Percentiles rank a stretch among this genome's conserved stretches.
Conservation (phyloP, 2,329 filamentous ascomycete species). For the Rugonectria rugulosa region DNA sequence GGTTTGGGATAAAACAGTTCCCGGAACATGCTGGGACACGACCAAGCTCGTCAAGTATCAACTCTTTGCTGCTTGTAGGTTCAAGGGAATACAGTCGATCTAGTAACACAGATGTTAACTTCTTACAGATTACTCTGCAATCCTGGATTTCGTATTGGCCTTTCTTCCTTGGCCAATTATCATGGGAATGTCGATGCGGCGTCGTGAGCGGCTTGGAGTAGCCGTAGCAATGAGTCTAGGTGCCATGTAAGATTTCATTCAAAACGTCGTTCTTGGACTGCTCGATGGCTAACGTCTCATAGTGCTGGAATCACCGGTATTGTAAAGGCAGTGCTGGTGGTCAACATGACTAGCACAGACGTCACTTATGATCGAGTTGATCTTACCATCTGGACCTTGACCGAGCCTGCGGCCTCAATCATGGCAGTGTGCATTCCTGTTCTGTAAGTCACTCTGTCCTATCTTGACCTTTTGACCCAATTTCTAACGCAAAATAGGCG, state of each 20-base stretch:
- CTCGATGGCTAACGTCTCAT: constrained; percentile 13
- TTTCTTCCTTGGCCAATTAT: constrained; percentile 45
- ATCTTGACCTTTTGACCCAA: neutral
- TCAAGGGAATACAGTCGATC: rapidly evolving
- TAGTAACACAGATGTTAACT: constrained; percentile 10
- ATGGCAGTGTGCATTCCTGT: constrained; percentile 47
- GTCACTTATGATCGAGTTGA: constrained; percentile 46
- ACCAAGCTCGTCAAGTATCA: constrained; percentile 38
- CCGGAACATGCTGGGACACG: constrained; percentile 43
- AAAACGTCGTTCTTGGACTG: rapidly evolving
- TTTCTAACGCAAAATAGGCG: constrained; percentile 33
- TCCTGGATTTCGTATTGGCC: constrained; percentile 45
- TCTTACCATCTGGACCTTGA: constrained; percentile 46
- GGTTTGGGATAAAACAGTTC: constrained; percentile 36
- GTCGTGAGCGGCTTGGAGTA: constrained; percentile 44
- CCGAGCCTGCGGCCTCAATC: constrained; percentile 46
- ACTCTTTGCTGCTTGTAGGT: constrained; percentile 44
- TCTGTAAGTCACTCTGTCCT: constrained; percentile 33
- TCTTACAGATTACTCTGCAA: constrained; percentile 42
- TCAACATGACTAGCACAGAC: constrained; percentile 42
- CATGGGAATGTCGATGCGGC: constrained; percentile 42
- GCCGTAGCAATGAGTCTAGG: constrained; percentile 47
- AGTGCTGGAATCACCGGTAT: constrained; percentile 45
- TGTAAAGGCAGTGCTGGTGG: constrained; percentile 44
- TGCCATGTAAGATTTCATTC: constrained; percentile 37